Percentiles rank a stretch among this genome's conserved stretches.
Conservation (phyloP, 1,139 yeast genomes). For the Protomyces gravidus region DNA sequence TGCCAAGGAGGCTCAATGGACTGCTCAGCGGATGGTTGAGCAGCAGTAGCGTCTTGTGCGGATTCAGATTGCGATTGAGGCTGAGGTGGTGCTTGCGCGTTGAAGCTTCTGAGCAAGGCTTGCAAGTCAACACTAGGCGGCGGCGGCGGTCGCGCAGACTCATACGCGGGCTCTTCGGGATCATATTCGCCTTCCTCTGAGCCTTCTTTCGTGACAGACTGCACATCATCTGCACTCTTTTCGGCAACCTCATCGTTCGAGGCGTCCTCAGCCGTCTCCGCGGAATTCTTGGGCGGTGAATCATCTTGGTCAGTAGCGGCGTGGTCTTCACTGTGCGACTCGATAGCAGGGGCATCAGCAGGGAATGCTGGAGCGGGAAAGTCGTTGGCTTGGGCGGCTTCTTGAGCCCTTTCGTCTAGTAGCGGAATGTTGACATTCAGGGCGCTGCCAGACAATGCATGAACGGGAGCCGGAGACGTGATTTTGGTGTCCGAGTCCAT, state of each 20-base stretch:
- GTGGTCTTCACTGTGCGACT: no score
- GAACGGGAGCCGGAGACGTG: not conserved
- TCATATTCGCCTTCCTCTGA: not conserved
- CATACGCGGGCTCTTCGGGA: not conserved
- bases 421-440: not conserved
- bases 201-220: not conserved
- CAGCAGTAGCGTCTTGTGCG: not conserved
- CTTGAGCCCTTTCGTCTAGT: not conserved
- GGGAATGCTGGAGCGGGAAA: not conserved
- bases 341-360: not conserved
- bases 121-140: conserved; percentile 25
- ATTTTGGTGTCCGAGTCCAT: not conserved
- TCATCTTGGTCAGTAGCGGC: not conserved
- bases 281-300: not conserved
- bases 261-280: not conserved
- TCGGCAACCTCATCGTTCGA: not conserved
- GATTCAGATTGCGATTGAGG: not conserved
- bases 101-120: conserved; percentile 11
- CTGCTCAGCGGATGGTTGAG: not conserved
- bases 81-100: not conserved
- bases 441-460: not conserved
- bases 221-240: not conserved
- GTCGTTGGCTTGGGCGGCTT: not conserved
- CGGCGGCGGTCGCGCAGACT: not conserved
- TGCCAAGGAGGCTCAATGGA: not conserved